A percentile compares a stretch with the other conserved stretches of the same genome.
Evolutionary conservation across 108 stramenopile species (phyloP).

Genomic region (Nitzschia putrida): DNA sequence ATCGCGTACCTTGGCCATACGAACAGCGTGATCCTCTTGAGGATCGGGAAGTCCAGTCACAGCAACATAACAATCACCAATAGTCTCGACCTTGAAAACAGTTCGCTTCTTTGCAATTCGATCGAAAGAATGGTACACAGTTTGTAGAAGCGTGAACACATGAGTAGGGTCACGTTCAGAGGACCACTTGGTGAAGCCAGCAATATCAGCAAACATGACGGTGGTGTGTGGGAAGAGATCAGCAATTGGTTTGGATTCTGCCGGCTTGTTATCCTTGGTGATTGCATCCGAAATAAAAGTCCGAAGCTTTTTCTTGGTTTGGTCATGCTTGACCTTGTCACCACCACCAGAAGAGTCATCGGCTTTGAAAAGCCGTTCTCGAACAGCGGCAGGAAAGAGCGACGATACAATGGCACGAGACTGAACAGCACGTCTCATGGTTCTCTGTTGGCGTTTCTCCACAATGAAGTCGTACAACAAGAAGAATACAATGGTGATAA

Average conservation of each 20-base stretch:
- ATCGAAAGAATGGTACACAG: constrained; percentile 37
- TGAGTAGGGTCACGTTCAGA: constrained; percentile 42
- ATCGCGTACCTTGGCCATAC: constrained; percentile 16
- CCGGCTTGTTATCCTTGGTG: constrained; percentile 4
- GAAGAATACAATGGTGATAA: constrained; percentile 3
- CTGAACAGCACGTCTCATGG: constrained; percentile 17
- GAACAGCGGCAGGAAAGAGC: constrained; percentile 31
- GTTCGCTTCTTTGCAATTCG: constrained; percentile 30
- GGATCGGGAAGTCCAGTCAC: constrained; percentile 47
- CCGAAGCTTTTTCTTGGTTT: constrained; percentile 9
- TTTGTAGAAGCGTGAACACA: constrained; percentile 43
- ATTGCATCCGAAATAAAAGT: constrained; percentile 3
- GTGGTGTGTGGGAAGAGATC: constrained; percentile 60
- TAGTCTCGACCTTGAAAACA: constrained; percentile 53
- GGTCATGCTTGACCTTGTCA: constrained; percentile 3
- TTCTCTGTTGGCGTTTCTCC: constrained; percentile 5
- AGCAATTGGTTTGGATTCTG: constrained; percentile 36
- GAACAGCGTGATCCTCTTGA: constrained; percentile 8
- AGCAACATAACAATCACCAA: constrained; percentile 66
- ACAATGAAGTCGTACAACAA: constrained; percentile 13
- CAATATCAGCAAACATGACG: constrained; percentile 51
- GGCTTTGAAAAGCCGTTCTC: constrained; percentile 17
- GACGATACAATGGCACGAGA: constrained; percentile 34
- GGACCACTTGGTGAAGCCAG: constrained; percentile 53
- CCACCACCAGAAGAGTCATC: constrained; percentile 2